These are phyloP conservation scores for Beauveria varroae DNA, from an alignment of 2,329 filamentous ascomycete genomes.

Conservation along the genomic window DNA sequence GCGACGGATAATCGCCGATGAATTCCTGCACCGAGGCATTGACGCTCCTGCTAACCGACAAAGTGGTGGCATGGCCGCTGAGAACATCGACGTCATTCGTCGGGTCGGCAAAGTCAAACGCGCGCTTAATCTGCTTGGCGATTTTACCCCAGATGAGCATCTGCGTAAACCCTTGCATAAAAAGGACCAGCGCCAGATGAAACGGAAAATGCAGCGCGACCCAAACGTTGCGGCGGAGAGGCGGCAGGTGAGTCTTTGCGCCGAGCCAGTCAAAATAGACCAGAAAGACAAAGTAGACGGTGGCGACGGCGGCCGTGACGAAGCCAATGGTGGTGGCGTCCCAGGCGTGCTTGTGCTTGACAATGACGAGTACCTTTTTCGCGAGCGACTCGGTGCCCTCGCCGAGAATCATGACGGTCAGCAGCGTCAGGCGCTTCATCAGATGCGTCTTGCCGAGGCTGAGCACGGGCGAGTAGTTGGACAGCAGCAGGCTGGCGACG, in stretches of 20 bases:
- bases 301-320: slow-evolving; percentile 30
- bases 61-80: slow-evolving; percentile 13
- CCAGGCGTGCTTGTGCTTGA: slow-evolving; percentile 33
- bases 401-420: slow-evolving; percentile 60
- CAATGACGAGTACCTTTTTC: slow-evolving; percentile 43
- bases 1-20: slow-evolving; percentile 21
- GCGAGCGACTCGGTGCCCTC: slow-evolving; percentile 56
- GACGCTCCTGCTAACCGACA: neutral
- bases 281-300: slow-evolving; percentile 39
- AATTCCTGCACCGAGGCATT: slow-evolving; percentile 16
- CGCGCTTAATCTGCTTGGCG: slow-evolving; percentile 22
- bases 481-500: slow-evolving; percentile 42
- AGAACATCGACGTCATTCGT: slow-evolving; percentile 16
- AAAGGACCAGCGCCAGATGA: slow-evolving; percentile 53
- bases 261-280: slow-evolving; percentile 56
- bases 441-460: slow-evolving; percentile 56
- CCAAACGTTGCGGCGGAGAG: slow-evolving; percentile 53
- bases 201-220: slow-evolving; percentile 53
- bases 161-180: slow-evolving; percentile 56
- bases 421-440: slow-evolving; percentile 53
- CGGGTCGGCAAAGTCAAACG: slow-evolving; percentile 13
- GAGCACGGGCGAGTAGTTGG: slow-evolving; percentile 46
- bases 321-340: slow-evolving; percentile 32
- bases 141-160: slow-evolving; percentile 41
- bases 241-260: slow-evolving; percentile 45